Evolutionary conservation across 202 grass and related monocot genomes (phyloP), one percentile per base, ranked within the genome.

Genomic region (Zizania palustris): DNA sequence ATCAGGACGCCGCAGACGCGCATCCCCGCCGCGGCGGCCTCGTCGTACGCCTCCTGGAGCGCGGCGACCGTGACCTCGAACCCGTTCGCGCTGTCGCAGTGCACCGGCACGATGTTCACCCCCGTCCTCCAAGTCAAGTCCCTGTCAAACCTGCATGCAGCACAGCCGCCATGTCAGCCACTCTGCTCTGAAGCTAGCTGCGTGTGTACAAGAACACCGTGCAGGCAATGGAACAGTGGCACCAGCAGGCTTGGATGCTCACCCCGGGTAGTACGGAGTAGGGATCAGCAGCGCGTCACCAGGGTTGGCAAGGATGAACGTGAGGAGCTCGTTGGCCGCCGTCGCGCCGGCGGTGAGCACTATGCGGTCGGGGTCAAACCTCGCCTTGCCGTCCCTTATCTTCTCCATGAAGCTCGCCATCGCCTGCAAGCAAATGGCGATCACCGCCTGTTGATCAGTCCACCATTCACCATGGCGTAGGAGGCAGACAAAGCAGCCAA

Each of bases 381-480:
- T 84, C 13, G 56, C 76, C 55, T 60, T 93, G 77, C 84, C 86
- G 45, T 72, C 86, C 80, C 90, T 89, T 45, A 93, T 89, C 73
- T 86, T 69, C 69, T 93, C 90, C 90, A 93, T 93, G 67, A 93
- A 93, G 33, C 77, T 87, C 54, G 90, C 80, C 90, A 93, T 87
- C 82, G 84, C 86, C 90, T 92, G 37, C 20, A 54, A 54, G 16
- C 6, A 3, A 42, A 6, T 7, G 40, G 7, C 7, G 40, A 42
- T 42, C 40, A 3, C 40, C 40, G 18, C 50, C 50, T 28, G 28
- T 28, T 28, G 28, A 71, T 60, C 63, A 38, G 9, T n/a, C 15
- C 72, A n/a, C 22, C 38, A 1, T 56, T 5, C 40, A 13, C 28
- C 21, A 20, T 39, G 15, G 5, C 46, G 18, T 3, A 2, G 7